Evolutionary conservation across 2,329 filamentous ascomycete species (phyloP).

Genomic region (Calonectria multiphialidica): DNA sequence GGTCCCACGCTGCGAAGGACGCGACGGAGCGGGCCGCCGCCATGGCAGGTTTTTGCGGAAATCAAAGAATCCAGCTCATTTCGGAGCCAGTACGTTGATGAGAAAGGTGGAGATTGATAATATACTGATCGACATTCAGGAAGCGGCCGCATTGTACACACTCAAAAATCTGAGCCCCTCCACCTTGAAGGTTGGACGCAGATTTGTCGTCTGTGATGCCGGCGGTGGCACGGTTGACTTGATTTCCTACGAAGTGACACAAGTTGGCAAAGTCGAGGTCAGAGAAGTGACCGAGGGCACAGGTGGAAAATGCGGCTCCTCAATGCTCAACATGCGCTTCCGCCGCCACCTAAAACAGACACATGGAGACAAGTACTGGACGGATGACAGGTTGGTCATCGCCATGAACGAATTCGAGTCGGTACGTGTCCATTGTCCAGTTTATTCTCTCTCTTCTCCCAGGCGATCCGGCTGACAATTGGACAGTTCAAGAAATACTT

Average conservation of each 20-base stretch:
- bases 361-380: constrained; percentile 57
- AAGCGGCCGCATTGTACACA: constrained; percentile 64
- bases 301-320: constrained; percentile 63
- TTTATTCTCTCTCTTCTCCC: neutral
- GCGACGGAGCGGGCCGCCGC: constrained; percentile 57
- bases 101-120: neutral
- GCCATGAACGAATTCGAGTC: constrained; percentile 59
- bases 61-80: constrained; percentile 58
- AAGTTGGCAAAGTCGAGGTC: constrained; percentile 57
- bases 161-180: constrained; percentile 57
- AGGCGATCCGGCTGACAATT: constrained; percentile 13
- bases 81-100: constrained; percentile 58
- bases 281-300: constrained; percentile 62
- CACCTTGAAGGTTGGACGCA: constrained; percentile 57
- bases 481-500: constrained; percentile 54
- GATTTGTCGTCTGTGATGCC: constrained; percentile 66
- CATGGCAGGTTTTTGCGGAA: constrained; percentile 54
- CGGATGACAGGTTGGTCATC: constrained; percentile 54
- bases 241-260: constrained; percentile 63
- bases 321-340: constrained; percentile 63
- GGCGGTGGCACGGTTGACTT: constrained; percentile 67
- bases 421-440: constrained; percentile 56
- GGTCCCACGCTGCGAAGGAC: constrained; percentile 67
- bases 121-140: constrained; percentile 45
- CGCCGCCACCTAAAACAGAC: constrained; percentile 56